Evolutionary conservation across 1,139 yeast genomes (phyloP).

Genomic region (Sporopachydermia cereana): DNA sequence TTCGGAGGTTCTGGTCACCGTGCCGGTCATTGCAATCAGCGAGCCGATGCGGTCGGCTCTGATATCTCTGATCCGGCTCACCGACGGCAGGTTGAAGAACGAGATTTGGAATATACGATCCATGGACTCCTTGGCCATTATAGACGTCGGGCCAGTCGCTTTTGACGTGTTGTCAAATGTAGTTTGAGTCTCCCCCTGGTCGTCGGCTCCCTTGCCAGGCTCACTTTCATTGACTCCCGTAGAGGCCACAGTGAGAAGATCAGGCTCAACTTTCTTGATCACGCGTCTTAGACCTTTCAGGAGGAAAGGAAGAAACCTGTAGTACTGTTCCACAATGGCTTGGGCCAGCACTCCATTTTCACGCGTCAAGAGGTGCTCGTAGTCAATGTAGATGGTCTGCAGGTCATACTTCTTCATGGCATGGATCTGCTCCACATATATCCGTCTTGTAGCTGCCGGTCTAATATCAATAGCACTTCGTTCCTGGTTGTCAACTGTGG

Average conservation of each 20-base stretch:
- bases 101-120: slow-evolving; percentile 84
- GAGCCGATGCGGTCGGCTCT: slow-evolving; percentile 85
- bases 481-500: slow-evolving; percentile 24
- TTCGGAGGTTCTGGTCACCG: slow-evolving; percentile 94
- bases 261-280: slow-evolving; percentile 68
- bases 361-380: slow-evolving; percentile 59
- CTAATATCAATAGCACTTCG: slow-evolving; percentile 20
- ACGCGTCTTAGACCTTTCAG: slow-evolving; percentile 63
- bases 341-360: slow-evolving; percentile 85
- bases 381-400: slow-evolving; percentile 76
- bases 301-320: slow-evolving; percentile 81
- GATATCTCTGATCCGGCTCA: slow-evolving; percentile 79
- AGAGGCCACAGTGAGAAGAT: slow-evolving; percentile 29
- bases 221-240: too few species aligned
- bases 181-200: slow-evolving; percentile 13
- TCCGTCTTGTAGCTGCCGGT: slow-evolving; percentile 28
- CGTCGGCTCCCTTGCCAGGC: slow-evolving; percentile 12
- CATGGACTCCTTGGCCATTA: slow-evolving; percentile 29
- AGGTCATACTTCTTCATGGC: slow-evolving; percentile 70
- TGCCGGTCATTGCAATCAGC: slow-evolving; percentile 78
- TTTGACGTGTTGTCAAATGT: slow-evolving; percentile 16
- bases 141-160: slow-evolving; percentile 20
- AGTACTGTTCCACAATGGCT: slow-evolving; percentile 85
- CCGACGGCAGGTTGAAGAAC: slow-evolving; percentile 74
- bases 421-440: slow-evolving; percentile 70